These are phyloP conservation scores for Ganoderma leucocontextum DNA, from an alignment of 1,284 basidiomycete species.

Conservation along the genomic window DNA sequence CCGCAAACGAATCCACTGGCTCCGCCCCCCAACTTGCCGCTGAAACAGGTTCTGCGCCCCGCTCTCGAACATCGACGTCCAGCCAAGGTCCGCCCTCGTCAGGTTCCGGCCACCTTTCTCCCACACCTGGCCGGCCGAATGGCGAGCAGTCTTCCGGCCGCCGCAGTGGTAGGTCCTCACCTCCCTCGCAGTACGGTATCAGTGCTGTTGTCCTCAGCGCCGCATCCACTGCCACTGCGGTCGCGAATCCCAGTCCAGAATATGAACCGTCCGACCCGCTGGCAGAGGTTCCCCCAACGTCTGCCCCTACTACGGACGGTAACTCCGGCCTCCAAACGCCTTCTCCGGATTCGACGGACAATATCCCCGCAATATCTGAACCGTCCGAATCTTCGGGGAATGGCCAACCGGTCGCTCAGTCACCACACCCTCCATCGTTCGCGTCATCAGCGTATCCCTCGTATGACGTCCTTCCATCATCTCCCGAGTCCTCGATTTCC, in stretches of 20 bases:
- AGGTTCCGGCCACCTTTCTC: conserved; percentile 13
- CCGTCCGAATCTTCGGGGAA: conserved; percentile 6
- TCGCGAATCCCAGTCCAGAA: conserved; percentile 31
- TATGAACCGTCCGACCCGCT: conserved; percentile 9
- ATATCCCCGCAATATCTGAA: conserved; percentile 5
- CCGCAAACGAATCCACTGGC: conserved; percentile 7
- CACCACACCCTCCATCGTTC: conserved; percentile 35
- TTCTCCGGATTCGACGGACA: neutral
- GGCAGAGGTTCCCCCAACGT: neutral
- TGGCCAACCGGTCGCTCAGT: conserved; percentile 9
- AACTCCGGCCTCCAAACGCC: conserved; percentile 18
- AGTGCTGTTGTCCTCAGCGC: conserved; percentile 50
- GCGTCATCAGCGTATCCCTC: conserved; percentile 40
- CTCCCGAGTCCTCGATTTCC: conserved; percentile 46
- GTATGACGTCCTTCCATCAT: conserved; percentile 48
- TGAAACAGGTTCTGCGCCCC: conserved; percentile 7
- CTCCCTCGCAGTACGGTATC: conserved; percentile 50
- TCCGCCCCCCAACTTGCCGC: conserved; percentile 5
- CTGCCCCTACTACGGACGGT: conserved; percentile 6
- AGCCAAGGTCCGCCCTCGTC: conserved; percentile 16
- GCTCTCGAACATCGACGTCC: conserved; percentile 14
- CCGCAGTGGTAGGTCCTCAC: conserved; percentile 37
- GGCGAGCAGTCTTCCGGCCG: conserved; percentile 12
- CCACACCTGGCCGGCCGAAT: neutral
- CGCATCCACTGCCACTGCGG: conserved; percentile 53